A percentile compares a stretch with the other conserved stretches of the same genome.
phyloP scores from a whole-genome alignment of 1,284 basidiomycete species.

The Exsudoporus floridanus region DNA sequence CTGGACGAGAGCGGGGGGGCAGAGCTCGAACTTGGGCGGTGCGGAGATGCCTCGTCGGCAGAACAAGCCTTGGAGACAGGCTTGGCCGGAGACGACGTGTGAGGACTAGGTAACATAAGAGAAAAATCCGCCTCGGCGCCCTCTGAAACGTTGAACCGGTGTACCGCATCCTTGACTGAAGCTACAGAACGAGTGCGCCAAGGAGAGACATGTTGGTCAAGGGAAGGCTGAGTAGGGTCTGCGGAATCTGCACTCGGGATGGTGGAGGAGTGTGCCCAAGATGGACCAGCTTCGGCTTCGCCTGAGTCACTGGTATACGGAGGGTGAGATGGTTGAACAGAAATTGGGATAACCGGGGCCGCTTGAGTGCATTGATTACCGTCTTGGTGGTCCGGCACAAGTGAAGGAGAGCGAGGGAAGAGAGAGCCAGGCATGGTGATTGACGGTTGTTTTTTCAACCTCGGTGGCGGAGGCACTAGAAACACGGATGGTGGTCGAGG shows the following conservation, averaged over 20 bases:
- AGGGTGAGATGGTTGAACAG: background rate
- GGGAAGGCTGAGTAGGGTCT: slow-evolving; percentile 24
- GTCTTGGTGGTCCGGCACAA: slow-evolving; percentile 46
- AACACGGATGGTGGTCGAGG: slow-evolving; percentile 19
- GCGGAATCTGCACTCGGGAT: background rate
- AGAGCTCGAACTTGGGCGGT: background rate
- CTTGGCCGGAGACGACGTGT: slow-evolving; percentile 30
- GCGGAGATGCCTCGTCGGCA: slow-evolving; percentile 7
- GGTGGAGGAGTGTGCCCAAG: slow-evolving; percentile 2
- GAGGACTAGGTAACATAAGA: slow-evolving; percentile 38
- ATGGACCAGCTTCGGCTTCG: slow-evolving; percentile 19
- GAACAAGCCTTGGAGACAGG: slow-evolving; percentile 8
- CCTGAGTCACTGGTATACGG: background rate
- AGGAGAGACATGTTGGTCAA: slow-evolving; percentile 29
- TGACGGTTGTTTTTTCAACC: slow-evolving; percentile 42
- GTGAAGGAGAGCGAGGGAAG: slow-evolving; percentile 66
- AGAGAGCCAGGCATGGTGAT: slow-evolving; percentile 77
- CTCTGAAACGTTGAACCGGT: slow-evolving; percentile 41
- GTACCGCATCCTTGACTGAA: slow-evolving; percentile 45
- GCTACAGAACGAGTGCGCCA: slow-evolving; percentile 31
- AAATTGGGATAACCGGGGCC: background rate
- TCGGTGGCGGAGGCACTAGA: slow-evolving; percentile 35
- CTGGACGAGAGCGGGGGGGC: background rate
- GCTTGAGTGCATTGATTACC: background rate
- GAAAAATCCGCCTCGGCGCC: slow-evolving; percentile 39